Percentiles rank a stretch among this genome's conserved stretches.
These are phyloP conservation scores for Pelargonium australe DNA, from an alignment of 441 rosid genomes.

Conservation along the genomic window DNA sequence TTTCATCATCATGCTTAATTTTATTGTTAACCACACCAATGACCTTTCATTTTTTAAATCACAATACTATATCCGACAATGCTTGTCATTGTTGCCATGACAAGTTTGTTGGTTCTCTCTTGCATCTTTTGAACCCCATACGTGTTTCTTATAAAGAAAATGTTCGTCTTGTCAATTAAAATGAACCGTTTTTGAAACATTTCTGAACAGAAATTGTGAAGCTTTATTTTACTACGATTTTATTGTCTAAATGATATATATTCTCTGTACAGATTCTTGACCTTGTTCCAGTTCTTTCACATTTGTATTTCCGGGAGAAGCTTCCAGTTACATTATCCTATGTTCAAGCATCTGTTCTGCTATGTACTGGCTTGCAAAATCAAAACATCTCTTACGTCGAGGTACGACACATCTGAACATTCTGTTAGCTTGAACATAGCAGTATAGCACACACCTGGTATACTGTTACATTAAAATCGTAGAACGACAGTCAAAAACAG, in stretches of 20 bases:
- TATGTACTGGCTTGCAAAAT: constrained; percentile 81
- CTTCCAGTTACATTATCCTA: constrained; percentile 70
- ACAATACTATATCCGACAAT: neutral
- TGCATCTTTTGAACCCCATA: neutral
- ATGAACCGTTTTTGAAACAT: neutral
- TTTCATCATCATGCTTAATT: neutral
- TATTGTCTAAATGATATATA: neutral
- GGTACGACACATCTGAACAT: constrained; percentile 42
- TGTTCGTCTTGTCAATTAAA: neutral
- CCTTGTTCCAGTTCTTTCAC: constrained; percentile 61
- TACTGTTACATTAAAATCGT: too few relatives aligned
- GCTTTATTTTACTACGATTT: neutral
- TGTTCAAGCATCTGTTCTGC: constrained; percentile 77
- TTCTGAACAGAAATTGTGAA: neutral
- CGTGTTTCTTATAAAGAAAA: neutral
- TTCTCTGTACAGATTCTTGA: constrained; percentile 48
- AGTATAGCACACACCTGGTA: neutral
- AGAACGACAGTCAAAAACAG: too few relatives aligned
- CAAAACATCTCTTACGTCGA: constrained; percentile 51
- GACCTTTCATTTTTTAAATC: neutral
- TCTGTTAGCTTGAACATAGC: neutral
- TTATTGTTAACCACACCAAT: too few relatives aligned
- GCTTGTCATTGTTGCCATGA: neutral
- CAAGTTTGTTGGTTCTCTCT: neutral
- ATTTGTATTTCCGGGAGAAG: constrained; percentile 70